Base-by-base conservation (phyloP, 1,284 basidiomycete species). In the Volvariella volvacea region DNA sequence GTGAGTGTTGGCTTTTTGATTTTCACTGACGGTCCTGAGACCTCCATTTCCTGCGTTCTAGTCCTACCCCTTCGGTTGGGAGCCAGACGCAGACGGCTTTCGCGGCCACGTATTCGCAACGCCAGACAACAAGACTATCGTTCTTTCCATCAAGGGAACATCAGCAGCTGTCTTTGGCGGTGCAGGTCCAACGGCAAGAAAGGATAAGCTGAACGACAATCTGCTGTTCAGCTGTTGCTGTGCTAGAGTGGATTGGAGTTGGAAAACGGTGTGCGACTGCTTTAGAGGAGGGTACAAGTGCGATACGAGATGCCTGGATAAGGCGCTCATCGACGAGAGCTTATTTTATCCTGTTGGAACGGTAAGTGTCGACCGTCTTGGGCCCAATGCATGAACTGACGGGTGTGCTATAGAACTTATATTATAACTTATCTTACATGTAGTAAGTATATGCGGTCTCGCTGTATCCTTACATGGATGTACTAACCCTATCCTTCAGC, bases 181-280 rank as follows among this genome's bases (percentile, higher is more conserved):
- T 3, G 88, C 88, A 0, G 92, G 91, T 0, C 84, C 90, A 12
- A 98, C 95, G 10, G 73, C 78, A 1, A 84, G 81, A 67, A 94
- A 94, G 55, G 94, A 98, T 70, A 96, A 91, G 66, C 62, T 88
- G 42, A 98, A 97, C 63, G 93, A 97, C 64, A 98, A 98, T 55
- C 62, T 99, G n/a, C 68, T 98, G 44, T 99, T 98, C 66, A 88
- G 92, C 44, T 99, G 95, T 65, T 99, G 95, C 66, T 99, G 95
- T 63, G 96, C 96, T 0, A 73, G 82, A 15, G 80, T 99, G 19
- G 91, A 91, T 59, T 96, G 92, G 81, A 84, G 89, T 3, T 99
- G 95, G 95, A 82, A 86, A 34, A 80, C 92, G 0, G 95, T 98
- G 3, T 99, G 96, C 63, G 89, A 83, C 48, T 99, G 95, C 63